Conservation (phyloP, 1,139 yeast species). For the Kluyveromyces sp. region DNA sequence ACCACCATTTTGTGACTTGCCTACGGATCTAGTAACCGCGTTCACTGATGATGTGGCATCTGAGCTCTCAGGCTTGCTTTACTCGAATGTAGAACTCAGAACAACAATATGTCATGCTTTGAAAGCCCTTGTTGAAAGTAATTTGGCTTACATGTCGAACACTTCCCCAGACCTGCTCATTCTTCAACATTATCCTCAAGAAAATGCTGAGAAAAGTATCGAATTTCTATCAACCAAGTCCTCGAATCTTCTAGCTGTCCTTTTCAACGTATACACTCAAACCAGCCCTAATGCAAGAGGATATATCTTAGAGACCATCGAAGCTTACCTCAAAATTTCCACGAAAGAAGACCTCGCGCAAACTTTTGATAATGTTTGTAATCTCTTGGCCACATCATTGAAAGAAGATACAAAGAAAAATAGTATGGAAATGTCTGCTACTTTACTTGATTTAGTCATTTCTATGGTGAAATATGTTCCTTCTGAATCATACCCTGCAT, state of each 20-base stretch:
- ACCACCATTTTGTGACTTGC: slow-evolving; percentile 85
- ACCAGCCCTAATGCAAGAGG: slow-evolving; percentile 81
- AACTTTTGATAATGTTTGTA: slow-evolving; percentile 83
- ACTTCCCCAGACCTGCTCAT: slow-evolving; percentile 54
- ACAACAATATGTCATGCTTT: slow-evolving; percentile 75
- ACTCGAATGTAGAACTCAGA: slow-evolving; percentile 69
- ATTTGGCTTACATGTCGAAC: slow-evolving; percentile 47
- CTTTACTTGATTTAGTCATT: slow-evolving; percentile 87
- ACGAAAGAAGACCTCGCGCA: slow-evolving; percentile 56
- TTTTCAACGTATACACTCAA: slow-evolving; percentile 85
- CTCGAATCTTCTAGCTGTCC: slow-evolving; percentile 70
- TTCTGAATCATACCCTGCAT: slow-evolving; percentile 56
- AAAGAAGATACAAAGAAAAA: slow-evolving; percentile 47
- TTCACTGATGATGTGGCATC: slow-evolving; percentile 78
- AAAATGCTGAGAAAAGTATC: slow-evolving; percentile 49
- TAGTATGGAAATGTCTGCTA: slow-evolving; percentile 56
- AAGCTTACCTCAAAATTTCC: slow-evolving; percentile 69
- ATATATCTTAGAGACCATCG: slow-evolving; percentile 78
- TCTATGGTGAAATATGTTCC: slow-evolving; percentile 84
- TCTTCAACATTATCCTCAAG: slow-evolving; percentile 53
- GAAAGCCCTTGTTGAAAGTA: slow-evolving; percentile 71
- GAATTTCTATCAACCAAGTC: slow-evolving; percentile 60
- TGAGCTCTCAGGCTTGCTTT: slow-evolving; percentile 62
- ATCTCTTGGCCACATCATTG: slow-evolving; percentile 65
- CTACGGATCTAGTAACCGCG: slow-evolving; percentile 57